Evolutionary conservation across 1,284 basidiomycete genomes (phyloP), one percentile per base, ranked within the genome.

Genomic region (Pyrrhoderma noxium): DNA sequence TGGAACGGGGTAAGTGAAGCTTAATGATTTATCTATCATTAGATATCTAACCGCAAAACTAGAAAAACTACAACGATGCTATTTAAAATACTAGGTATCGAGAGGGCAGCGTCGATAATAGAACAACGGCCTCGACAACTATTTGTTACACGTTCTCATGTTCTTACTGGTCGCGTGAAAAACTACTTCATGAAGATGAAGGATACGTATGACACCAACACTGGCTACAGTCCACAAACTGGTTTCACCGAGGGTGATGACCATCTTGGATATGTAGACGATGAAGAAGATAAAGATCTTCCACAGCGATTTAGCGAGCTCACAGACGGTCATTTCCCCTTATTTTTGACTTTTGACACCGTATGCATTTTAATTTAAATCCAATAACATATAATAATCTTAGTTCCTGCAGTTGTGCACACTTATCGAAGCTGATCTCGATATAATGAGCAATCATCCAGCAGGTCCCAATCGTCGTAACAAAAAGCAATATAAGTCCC

Each of bases 51-150:
- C 2, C 8, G 8, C 37, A 44, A 11, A 16, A 19, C 45, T 57
- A 85, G 82, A 3, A 86, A 88, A 73, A 88, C 83, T 0, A 85
- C 83, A 0, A 84, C 82, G 0, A 83, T 86, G 75, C 65, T 85
- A 0, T 83, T 80, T 69, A 85, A 84, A 65, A 86, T 86, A 74
- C 66, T 86, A 3, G 74, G 77, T 3, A 74, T 85, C 5, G 79
- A 86, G 57, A 68, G 73, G 8, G 67, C 71, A 1, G 79, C 72
- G 64, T 65, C 11, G 7, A 31, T 11, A 31, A 11, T 5, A 5
- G 11, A 31, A 5, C 27, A 31, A 5, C 71, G 70, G 51, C 77
- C 79, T 0, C 74, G 82, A 16, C 85, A 88, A 59, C 65, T 88
- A 2, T 88, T 88, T 57, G 78, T 89, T 0, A 88, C 85, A 0